Evolutionary conservation across 2,329 filamentous ascomycete genomes (phyloP), one percentile per base, ranked within the genome.

Genomic region (Colletotrichum sp.): DNA sequence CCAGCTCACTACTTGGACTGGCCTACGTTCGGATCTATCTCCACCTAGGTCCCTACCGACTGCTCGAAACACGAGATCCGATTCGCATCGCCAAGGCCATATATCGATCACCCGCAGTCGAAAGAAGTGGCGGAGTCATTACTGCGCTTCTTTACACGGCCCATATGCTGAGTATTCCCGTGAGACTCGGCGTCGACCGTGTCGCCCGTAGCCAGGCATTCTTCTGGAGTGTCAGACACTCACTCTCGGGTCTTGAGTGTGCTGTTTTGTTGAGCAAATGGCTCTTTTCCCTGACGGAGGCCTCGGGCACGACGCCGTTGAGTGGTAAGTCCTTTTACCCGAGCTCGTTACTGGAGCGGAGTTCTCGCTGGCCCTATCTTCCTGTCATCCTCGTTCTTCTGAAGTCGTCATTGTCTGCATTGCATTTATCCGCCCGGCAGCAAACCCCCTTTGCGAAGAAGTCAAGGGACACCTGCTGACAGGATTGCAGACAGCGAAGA

Each of bases 141-240:
- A 85, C 87, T 0, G 89, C 90, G 0, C 83, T 90, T 2, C 82
- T 91, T 0, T 90, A 91, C 77, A 86, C 89, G 1, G 87, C 88
- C 1, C 90, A 92, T 62, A 88, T 89, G 9, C 82, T 91, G 0
- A 90, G 89, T 64, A 90, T 91, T 0, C 90, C 90, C 0, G 90
- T 92, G 7, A 83, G 90, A 26, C 79, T 91, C 0, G 90, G 90
- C 0, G 87, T 92, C 18, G 88, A 90, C 68, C 86, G 88, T 16
- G 89, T 91, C 1, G 89, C 89, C 0, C 83, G 88, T 18, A 91
- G 88, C 18, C 89, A 91, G 67, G 88, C 89, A 0, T 89, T 90
- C 60, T 88, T 90, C 64, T 91, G 90, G 89, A 90, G 88, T 6
- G 89, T 90, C 4, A 85, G 90, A n/a, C 89, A 91, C 69, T 89